Percentiles rank a stretch among this genome's conserved stretches.
Conservation (phyloP, 768 basidiomycete species). For the Cantharellus anzutake region DNA sequence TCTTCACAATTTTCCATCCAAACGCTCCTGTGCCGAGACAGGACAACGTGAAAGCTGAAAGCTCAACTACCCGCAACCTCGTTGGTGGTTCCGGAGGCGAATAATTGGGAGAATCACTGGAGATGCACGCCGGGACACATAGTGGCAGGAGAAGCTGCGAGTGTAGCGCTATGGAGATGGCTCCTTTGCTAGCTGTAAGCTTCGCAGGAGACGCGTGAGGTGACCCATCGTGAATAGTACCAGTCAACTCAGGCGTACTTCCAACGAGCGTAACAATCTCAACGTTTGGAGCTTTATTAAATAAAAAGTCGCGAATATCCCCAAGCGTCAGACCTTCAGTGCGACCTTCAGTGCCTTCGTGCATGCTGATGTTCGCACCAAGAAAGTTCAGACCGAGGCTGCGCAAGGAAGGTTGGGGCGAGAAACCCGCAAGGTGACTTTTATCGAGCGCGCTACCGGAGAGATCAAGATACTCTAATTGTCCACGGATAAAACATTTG, state of each 20-base stretch:
- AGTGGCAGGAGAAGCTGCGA: constrained; percentile 34
- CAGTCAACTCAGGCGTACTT: constrained; percentile 47
- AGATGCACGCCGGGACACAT: not conserved
- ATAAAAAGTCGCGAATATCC: constrained; percentile 48
- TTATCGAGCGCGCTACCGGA: constrained; percentile 57
- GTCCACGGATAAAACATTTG: constrained; percentile 57
- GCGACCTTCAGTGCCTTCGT: constrained; percentile 33
- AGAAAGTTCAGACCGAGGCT: constrained; percentile 61
- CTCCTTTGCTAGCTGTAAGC: too few species aligned
- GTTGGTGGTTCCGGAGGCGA: constrained; percentile 20
- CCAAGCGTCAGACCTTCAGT: constrained; percentile 30
- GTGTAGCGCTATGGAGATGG: constrained; percentile 55
- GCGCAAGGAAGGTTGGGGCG: constrained; percentile 52
- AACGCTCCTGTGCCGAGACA: constrained; percentile 62
- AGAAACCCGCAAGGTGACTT: constrained; percentile 23
- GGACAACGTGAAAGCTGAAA: constrained; percentile 50
- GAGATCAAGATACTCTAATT: constrained; percentile 70
- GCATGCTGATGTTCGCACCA: constrained; percentile 9
- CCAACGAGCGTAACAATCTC: constrained; percentile 72
- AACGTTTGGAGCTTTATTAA: constrained; percentile 45
- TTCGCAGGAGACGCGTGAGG: not conserved
- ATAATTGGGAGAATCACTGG: not conserved
- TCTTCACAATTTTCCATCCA: constrained; percentile 74
- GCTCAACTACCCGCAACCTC: constrained; percentile 73
- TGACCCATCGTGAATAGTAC: too few species aligned